Evolutionary conservation across 805 yeast species (phyloP), one percentile per base, ranked within the genome.

Genomic region (Starmerella sp.): DNA sequence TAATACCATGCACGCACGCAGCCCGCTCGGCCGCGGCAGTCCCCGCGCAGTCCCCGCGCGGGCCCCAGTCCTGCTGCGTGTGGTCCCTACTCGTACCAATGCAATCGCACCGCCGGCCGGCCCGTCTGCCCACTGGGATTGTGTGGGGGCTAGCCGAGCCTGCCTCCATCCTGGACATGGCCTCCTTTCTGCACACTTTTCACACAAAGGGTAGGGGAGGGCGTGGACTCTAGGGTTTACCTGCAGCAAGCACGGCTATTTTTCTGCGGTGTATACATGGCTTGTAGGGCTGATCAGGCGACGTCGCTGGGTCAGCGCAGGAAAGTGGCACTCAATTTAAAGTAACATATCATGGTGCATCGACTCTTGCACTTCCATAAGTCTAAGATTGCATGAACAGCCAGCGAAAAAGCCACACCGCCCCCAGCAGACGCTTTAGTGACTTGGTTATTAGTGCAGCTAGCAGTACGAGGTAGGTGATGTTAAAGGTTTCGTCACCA

Each of bases 401-500:
- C 29, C 43, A 39, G 43, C 43, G 29, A 39, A 39, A 7, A 14
- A 8, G 7, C 2, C 41, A 37, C 41, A 37, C 14, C 7, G 41
- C 15, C 15, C 8, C 41, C 7, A 2, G 10, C 14, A 6, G 4
- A 10, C 11, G 41, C n/a, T 37, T n/a, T 13, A 41, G 31, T 29
- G 34, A 28, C 17, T 14, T 30, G 34, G 34, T 10, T 28, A 28
- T 13, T 30, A 8, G 46, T 29, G 46, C 15, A 29, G 14, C 32
- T 43, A 29, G 34, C 32, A 30, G 46, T 5, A 28, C 8, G 5
- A 28, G 34, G 46, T 43, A 43, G 46, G 34, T n/a, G 48, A 44
- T 44, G 48, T 44, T 44, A 9, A 44, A 22, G 48, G 14, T 44
- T n/a, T 31, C 48, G 48, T 31, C 48, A 31, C 48, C 48, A n/a